A percentile compares a stretch with the other conserved stretches of the same genome.
Evolutionary conservation across 1,284 basidiomycete species (phyloP).

Genomic region (Cryptococcus jaspeensis): DNA sequence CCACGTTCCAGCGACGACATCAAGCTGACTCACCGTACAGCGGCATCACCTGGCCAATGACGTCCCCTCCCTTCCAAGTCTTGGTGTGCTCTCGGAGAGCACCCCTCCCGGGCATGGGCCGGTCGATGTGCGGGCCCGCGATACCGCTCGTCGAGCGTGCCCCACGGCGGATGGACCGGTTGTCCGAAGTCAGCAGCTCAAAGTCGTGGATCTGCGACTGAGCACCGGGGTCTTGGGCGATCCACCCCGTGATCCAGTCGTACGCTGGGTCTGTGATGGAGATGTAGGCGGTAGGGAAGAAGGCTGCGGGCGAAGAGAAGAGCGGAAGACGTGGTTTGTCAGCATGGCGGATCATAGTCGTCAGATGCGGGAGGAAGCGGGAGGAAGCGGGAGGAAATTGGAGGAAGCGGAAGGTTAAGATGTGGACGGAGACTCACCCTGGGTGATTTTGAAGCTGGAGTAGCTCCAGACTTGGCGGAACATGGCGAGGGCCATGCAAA

Average conservation of each 20-base stretch:
- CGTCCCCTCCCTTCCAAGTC: constrained; percentile 16
- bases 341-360: too few relatives aligned
- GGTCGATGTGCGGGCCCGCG: too few relatives aligned
- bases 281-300: constrained; percentile 29
- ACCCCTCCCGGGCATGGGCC: background rate
- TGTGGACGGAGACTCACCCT: too few relatives aligned
- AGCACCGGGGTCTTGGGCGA: constrained; percentile 27
- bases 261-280: constrained; percentile 21
- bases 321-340: too few relatives aligned
- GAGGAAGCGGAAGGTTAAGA: too few relatives aligned
- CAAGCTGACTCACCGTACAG: constrained; percentile 19
- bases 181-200: constrained; percentile 22
- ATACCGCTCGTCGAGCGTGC: background rate
- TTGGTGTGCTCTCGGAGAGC: constrained; percentile 13
- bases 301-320: constrained; percentile 6
- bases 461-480: too few relatives aligned
- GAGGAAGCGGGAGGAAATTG: too few relatives aligned
- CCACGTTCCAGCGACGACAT: too few relatives aligned
- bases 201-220: constrained; percentile 26
- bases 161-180: constrained; percentile 7
- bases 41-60: constrained; percentile 29
- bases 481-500: too few relatives aligned
- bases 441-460: too few relatives aligned
- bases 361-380: too few relatives aligned
- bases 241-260: constrained; percentile 26